These are phyloP conservation scores for Penicillium sp. DNA, from an alignment of 2,329 filamentous ascomycete genomes.

Conservation along the genomic window DNA sequence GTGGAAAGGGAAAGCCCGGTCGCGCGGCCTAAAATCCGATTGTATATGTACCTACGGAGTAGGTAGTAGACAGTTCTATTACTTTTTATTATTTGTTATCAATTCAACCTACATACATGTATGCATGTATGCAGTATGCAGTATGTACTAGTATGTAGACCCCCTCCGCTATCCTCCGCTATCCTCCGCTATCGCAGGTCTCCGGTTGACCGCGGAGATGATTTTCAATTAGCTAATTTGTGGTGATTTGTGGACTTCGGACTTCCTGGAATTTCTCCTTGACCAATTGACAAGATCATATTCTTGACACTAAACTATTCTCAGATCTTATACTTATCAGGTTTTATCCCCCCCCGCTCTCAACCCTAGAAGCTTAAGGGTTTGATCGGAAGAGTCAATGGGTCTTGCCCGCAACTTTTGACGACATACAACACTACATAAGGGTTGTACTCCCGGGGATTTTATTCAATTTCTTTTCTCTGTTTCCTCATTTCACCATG, in stretches of 20 bases:
- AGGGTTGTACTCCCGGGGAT: not conserved
- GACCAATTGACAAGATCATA: not conserved
- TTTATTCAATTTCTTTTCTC: not conserved
- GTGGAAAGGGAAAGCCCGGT: no score
- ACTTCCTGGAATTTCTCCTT: not conserved
- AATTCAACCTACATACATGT: no score
- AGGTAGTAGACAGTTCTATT: no score
- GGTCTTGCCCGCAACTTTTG: constrained; percentile 1
- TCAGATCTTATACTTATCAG: not conserved
- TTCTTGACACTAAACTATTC: not conserved
- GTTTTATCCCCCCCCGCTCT: not conserved
- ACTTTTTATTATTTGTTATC: no score
- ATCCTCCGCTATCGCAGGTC: no score
- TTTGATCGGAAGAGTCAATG: not conserved
- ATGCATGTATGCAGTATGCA: no score
- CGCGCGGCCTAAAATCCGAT: no score
- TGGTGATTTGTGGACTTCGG: constrained; percentile 6
- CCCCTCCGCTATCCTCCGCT: no score
- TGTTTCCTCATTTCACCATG: constrained; percentile 20
- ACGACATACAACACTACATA: constrained; percentile 8
- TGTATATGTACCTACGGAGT: no score
- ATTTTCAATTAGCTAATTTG: constrained; percentile 20
- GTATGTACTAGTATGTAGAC: no score
- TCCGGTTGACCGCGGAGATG: not conserved
- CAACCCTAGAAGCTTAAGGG: not conserved